Percentiles rank a stretch among this genome's conserved stretches.
Conservation (phyloP, 371 early-diverging fungal species). For the Catenaria anguillulae region DNA sequence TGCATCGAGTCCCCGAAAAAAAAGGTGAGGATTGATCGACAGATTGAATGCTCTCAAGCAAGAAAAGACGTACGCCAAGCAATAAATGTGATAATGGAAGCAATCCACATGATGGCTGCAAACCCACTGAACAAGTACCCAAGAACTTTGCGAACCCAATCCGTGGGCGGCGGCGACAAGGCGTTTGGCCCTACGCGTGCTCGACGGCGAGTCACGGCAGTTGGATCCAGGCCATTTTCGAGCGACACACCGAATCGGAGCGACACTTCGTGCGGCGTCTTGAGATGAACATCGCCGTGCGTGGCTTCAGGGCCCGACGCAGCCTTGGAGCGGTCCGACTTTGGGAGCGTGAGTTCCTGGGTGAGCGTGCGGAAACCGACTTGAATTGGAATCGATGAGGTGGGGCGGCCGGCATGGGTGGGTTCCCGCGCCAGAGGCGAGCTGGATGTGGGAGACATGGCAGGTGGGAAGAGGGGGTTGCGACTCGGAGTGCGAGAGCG, state of each 20-base stretch:
- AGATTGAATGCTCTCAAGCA: conserved; percentile 14
- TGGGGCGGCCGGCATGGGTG: too few species aligned
- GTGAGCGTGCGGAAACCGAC: neutral
- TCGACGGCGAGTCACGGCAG: conserved; percentile 21
- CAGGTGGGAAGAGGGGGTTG: too few species aligned
- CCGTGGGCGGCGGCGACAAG: conserved; percentile 29
- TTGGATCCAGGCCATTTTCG: conserved; percentile 24
- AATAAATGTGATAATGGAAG: conserved; percentile 14
- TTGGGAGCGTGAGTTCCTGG: neutral
- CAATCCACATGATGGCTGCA: conserved; percentile 32
- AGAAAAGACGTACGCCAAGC: conserved; percentile 8
- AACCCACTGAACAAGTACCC: conserved; percentile 34
- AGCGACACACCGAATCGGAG: conserved; percentile 29
- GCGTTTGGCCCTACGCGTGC: conserved; percentile 30
- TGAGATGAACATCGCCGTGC: conserved; percentile 20
- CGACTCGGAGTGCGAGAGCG: too few species aligned
- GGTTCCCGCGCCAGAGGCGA: too few species aligned
- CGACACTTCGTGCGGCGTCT: conserved; percentile 20
- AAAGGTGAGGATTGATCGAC: neutral
- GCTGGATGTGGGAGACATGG: too few species aligned
- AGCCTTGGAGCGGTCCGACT: neutral
- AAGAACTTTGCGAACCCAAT: conserved; percentile 26
- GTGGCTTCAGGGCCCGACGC: too few species aligned
- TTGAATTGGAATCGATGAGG: too few species aligned
- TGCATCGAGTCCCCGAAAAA: neutral